phyloP scores from a whole-genome alignment of 208 protist species.

The Balamuthia mandrillaris region DNA sequence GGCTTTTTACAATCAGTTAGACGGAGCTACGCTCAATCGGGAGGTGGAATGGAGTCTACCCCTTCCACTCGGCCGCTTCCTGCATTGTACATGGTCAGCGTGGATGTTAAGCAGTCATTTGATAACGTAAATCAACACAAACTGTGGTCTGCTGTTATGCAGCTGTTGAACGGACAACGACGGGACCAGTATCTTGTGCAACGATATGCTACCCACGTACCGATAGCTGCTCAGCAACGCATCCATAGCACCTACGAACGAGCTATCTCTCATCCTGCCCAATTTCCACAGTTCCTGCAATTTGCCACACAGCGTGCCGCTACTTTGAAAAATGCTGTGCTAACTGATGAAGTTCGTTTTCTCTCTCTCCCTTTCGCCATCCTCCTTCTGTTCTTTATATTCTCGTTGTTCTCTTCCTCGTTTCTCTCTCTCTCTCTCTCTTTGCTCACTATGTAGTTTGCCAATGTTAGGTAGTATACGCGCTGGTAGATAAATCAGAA shows the following conservation, averaged over 20 bases:
- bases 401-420: not conserved
- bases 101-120: constrained; percentile 39
- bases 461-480: constrained; percentile 2
- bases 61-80: too few relatives aligned
- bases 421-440: not conserved
- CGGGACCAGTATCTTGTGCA: constrained; percentile 16
- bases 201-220: not conserved
- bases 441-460: not conserved
- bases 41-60: too few relatives aligned
- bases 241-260: not conserved
- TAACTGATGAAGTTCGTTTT: constrained; percentile 19
- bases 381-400: not conserved
- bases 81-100: constrained; percentile 20
- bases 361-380: not conserved
- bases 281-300: not conserved
- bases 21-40: too few relatives aligned
- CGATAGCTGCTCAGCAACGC: not conserved
- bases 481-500: constrained; percentile 1
- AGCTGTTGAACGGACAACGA: not conserved
- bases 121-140: not conserved
- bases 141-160: not conserved
- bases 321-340: not conserved
- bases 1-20: constrained; percentile 4
- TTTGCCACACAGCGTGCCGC: not conserved
- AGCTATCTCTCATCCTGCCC: not conserved